phyloP scores from a whole-genome alignment of 2,329 filamentous ascomycete species.

The Rugonectria rugulosa region DNA sequence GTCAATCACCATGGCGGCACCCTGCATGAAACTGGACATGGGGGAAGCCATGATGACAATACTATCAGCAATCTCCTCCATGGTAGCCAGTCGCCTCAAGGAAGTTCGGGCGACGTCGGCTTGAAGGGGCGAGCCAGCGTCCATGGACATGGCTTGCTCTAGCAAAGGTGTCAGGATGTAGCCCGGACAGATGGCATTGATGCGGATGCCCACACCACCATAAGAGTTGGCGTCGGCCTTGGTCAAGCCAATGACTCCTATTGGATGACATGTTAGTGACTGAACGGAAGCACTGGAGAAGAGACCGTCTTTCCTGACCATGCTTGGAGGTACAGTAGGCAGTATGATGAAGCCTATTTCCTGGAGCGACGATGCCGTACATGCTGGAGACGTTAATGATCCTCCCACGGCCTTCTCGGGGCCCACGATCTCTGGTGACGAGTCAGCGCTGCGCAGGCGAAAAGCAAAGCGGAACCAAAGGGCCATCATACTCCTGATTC shows the following conservation, averaged over 20 bases:
- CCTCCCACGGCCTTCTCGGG: slow-evolving; percentile 52
- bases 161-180: slow-evolving; percentile 54
- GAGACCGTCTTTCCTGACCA: slow-evolving; percentile 38
- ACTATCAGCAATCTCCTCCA: slow-evolving; percentile 62
- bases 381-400: slow-evolving; percentile 65
- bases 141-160: slow-evolving; percentile 32
- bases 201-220: slow-evolving; percentile 58
- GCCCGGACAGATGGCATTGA: slow-evolving; percentile 68
- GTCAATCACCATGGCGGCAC: slow-evolving; percentile 55
- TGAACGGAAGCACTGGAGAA: too few relatives aligned
- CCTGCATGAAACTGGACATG: slow-evolving; percentile 62
- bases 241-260: slow-evolving; percentile 58
- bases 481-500: slow-evolving; percentile 50
- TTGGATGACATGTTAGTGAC: not conserved
- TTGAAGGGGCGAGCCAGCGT: slow-evolving; percentile 41
- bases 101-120: slow-evolving; percentile 54
- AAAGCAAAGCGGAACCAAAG: not conserved
- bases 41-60: slow-evolving; percentile 60
- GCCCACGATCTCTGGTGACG: slow-evolving; percentile 43
- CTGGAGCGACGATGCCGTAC: slow-evolving; percentile 55
- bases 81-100: slow-evolving; percentile 53
- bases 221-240: slow-evolving; percentile 62
- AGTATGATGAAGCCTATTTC: slow-evolving; percentile 46
- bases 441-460: slow-evolving; percentile 10
- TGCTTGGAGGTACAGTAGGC: slow-evolving; percentile 63